Conservation (phyloP, 345 rosid species). For the Cardamine occulta region DNA sequence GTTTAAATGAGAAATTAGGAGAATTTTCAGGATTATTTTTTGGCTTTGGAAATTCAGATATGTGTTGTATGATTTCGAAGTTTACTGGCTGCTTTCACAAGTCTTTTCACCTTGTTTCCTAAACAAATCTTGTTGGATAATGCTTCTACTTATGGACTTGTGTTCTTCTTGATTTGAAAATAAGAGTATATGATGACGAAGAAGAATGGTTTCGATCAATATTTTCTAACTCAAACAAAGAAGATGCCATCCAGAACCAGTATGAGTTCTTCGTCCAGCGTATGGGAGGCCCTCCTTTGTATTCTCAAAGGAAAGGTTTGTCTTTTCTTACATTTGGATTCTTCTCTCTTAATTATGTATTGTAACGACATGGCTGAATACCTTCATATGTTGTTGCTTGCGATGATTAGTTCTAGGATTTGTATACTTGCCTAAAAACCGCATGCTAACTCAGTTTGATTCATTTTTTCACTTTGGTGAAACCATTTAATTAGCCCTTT, state of each 20-base stretch:
- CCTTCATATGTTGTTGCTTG: neutral
- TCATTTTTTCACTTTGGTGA: no score
- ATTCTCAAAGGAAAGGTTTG: constrained; percentile 78
- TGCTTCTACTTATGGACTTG: neutral
- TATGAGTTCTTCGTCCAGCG: constrained; percentile 93
- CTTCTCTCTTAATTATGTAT: neutral
- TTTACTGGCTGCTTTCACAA: neutral
- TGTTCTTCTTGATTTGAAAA: constrained; percentile 11
- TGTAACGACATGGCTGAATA: neutral
- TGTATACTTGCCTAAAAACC: neutral
- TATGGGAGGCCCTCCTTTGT: constrained; percentile 95
- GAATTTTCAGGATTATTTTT: neutral
- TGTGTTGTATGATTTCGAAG: neutral
- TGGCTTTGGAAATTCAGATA: neutral
- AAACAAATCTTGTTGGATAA: neutral
- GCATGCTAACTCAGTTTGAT: neutral
- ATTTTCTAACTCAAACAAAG: constrained; percentile 72
- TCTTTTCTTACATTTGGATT: neutral
- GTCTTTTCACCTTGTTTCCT: neutral
- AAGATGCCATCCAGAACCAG: constrained; percentile 87
- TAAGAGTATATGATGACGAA: constrained; percentile 87
- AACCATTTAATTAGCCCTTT: neutral
- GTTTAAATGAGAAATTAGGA: neutral
- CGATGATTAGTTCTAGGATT: neutral
- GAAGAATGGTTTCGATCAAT: constrained; percentile 90